phyloP scores from a whole-genome alignment of 345 rosid species.

The Rubroshorea leprosula region DNA sequence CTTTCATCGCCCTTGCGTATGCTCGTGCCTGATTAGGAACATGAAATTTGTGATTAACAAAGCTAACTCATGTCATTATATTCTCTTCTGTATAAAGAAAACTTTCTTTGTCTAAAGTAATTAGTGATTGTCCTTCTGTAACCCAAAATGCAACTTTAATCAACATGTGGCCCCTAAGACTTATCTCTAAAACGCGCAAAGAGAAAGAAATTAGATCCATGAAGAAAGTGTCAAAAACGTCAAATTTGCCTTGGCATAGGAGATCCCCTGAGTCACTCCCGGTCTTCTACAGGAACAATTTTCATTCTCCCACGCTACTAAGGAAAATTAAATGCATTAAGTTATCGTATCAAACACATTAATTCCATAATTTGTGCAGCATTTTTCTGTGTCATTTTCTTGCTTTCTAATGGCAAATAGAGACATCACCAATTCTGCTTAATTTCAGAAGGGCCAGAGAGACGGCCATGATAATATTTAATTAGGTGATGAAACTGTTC shows the following conservation, averaged over 20 bases:
- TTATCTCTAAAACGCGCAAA: constrained; percentile 23
- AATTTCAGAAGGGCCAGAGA: neutral
- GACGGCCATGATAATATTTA: neutral
- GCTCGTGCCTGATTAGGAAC: constrained; percentile 66
- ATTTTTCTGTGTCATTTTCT: too few species aligned
- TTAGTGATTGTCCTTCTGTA: neutral
- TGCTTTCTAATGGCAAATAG: too few species aligned
- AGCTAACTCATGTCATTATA: neutral
- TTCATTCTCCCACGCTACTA: too few species aligned
- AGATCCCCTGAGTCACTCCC: too few species aligned
- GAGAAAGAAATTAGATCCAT: constrained; percentile 4
- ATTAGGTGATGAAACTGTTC: neutral
- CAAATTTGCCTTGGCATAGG: too few species aligned
- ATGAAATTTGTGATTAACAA: neutral
- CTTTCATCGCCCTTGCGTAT: constrained; percentile 92
- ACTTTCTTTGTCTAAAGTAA: constrained; percentile 8
- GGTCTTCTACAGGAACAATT: too few species aligned
- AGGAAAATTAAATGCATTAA: too few species aligned
- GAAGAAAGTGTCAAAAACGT: too few species aligned
- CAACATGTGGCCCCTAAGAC: constrained; percentile 23
- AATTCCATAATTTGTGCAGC: too few species aligned
- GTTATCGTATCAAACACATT: too few species aligned
- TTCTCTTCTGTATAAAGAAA: neutral
- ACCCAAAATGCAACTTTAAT: constrained; percentile 12
- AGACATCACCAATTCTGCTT: too few species aligned